phyloP scores from a whole-genome alignment of 208 protist species.

The Trypanosoma vivax region DNA sequence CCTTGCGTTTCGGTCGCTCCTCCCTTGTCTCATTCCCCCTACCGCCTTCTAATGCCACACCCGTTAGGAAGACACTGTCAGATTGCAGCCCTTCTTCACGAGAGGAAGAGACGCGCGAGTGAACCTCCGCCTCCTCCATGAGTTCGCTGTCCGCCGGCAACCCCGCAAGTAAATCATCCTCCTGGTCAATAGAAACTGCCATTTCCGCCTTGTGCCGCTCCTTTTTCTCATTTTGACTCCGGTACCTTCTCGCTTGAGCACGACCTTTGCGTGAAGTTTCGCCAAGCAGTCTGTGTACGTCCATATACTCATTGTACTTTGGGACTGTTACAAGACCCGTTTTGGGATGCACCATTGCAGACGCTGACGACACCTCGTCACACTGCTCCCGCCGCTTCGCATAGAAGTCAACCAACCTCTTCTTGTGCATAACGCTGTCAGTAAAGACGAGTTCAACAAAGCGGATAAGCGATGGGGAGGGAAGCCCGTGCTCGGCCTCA shows the following conservation, averaged over 20 bases:
- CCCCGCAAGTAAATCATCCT: not conserved
- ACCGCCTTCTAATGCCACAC: slow-evolving; percentile 12
- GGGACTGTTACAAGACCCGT: slow-evolving; percentile 73
- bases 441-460: slow-evolving; percentile 51
- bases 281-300: slow-evolving; percentile 58
- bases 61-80: slow-evolving; percentile 24
- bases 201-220: no score
- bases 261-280: not conserved
- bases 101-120: not conserved
- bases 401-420: slow-evolving; percentile 57
- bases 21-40: not conserved
- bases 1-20: not conserved
- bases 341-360: slow-evolving; percentile 16
- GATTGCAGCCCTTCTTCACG: not conserved
- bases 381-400: slow-evolving; percentile 18
- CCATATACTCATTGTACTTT: slow-evolving; percentile 82
- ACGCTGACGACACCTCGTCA: not conserved
- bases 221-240: slow-evolving; percentile 2
- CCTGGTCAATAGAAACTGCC: slow-evolving; percentile 4
- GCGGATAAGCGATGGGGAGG: slow-evolving; percentile 7
- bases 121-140: not conserved
- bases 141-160: not conserved
- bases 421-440: slow-evolving; percentile 53
- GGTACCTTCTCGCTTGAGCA: not conserved
- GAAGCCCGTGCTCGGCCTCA: not conserved